Base-by-base conservation (phyloP, 345 rosid genomes). In the Streptanthus diversifolius region DNA sequence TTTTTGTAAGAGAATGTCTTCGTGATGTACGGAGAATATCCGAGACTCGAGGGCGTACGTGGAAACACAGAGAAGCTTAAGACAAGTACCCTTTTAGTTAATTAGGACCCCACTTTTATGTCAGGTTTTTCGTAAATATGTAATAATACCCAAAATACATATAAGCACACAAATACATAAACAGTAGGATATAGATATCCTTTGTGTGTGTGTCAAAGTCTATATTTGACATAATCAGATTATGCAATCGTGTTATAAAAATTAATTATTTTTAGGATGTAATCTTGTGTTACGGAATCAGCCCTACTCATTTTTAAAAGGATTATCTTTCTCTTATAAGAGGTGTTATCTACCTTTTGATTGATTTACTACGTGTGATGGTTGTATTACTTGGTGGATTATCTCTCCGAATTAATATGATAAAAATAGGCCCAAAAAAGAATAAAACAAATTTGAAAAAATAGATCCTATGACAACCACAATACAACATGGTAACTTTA, bases 1-100 rank as follows among this genome's bases (percentile, higher is more conserved):
- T 53, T 52, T 56, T 33, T 17, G 40, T 17, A 32, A 1, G 62
- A 2, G 10, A 58, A 48, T 59, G 17, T 67, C 1, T 66, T n/a
- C 45, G 67, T 66, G 67, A 44, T 18, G 72, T 67, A 57, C 36
- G 72, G 44, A 64, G 30, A 27, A 43, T 43, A 15, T 72, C 11
- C n/a, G n/a, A n/a, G n/a, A n/a, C n/a, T 15, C 48, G 21, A 44
- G 22, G 54, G 48, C 14, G 64, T 36, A 24, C 71, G 77, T 58
- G 24, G 11, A 58, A 29, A 45, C 17, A 32, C 49, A 59, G 4
- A 47, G 11, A 63, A 54, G 53, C 76, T 72, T 52, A 29, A 47
- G 39, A 13, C 19, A 47, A 12, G 19, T 35, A 35, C 73, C 17
- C 13, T 36, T 30, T 15, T 4, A 12, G 25, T 10, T 18, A 41